A percentile compares a stretch with the other conserved stretches of the same genome.
phyloP scores from a whole-genome alignment of 331 rosid genomes.

The Acacia concinna region DNA sequence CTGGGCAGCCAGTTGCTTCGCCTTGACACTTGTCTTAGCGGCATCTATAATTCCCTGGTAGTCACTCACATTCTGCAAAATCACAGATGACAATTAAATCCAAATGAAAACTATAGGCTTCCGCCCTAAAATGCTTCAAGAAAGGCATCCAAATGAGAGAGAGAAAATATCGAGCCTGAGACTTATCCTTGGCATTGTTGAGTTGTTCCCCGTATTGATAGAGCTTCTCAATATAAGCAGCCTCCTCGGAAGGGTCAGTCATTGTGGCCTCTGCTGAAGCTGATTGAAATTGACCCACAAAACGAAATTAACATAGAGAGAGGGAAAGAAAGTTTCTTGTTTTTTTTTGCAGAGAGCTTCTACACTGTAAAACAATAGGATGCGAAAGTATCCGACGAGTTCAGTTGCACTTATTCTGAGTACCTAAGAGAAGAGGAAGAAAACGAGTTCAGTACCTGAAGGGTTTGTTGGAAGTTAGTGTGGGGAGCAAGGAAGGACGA shows the following conservation, averaged over 20 bases:
- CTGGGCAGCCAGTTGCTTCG: conserved; percentile 97
- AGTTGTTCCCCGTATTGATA: conserved; percentile 95
- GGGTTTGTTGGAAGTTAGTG: not conserved
- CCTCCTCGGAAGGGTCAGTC: conserved; percentile 78
- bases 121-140: conserved; percentile 20
- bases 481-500: not conserved
- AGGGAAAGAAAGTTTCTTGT: not conserved
- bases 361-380: not conserved
- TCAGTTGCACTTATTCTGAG: not conserved
- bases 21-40: conserved; percentile 86
- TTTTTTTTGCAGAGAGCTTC: not conserved
- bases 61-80: conserved; percentile 70
- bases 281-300: conserved; percentile 43
- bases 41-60: conserved; percentile 89
- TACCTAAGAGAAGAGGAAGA: not conserved
- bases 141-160: conserved; percentile 3
- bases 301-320: conserved; percentile 33
- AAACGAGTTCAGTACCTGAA: not conserved
- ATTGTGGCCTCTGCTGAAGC: conserved; percentile 42
- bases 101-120: conserved; percentile 8
- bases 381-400: not conserved
- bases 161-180: conserved; percentile 53
- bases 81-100: not conserved
- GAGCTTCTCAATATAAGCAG: conserved; percentile 81
- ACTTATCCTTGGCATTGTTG: conserved; percentile 81